phyloP scores from a whole-genome alignment of 495 filamentous ascomycete species.

The Hyaloscypha variabilis region DNA sequence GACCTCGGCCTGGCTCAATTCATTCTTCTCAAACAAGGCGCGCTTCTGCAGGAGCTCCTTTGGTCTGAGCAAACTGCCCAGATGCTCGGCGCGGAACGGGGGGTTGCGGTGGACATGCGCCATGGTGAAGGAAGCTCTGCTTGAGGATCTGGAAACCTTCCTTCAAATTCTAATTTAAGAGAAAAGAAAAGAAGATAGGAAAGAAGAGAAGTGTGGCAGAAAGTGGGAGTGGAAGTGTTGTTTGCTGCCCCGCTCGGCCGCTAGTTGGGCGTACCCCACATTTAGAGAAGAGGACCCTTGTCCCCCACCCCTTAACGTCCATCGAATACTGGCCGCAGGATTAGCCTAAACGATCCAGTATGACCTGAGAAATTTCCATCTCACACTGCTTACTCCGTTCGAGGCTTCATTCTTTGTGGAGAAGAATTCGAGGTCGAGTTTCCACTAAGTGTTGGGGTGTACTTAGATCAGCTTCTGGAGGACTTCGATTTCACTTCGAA shows the following conservation, averaged over 20 bases:
- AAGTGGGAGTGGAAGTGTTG: background rate
- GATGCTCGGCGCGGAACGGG: constrained; percentile 85
- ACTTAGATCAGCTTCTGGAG: background rate
- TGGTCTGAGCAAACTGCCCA: constrained; percentile 60
- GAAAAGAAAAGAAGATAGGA: background rate
- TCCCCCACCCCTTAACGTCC: background rate
- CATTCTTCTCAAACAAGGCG: constrained; percentile 65
- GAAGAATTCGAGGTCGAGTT: background rate
- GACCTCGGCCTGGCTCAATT: constrained; percentile 56
- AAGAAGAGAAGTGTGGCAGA: background rate
- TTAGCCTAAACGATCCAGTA: background rate
- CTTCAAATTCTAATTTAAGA: background rate
- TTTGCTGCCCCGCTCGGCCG: background rate
- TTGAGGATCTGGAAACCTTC: background rate
- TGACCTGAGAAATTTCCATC: background rate
- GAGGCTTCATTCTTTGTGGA: background rate
- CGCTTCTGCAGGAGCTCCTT: constrained; percentile 41
- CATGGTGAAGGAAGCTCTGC: constrained; percentile 5
- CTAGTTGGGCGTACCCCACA: constrained; percentile 1
- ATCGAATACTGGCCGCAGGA: background rate
- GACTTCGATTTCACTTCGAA: background rate
- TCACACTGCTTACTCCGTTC: background rate
- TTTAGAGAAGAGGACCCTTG: background rate
- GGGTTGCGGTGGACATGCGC: constrained; percentile 39
- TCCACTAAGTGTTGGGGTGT: background rate